These are phyloP conservation scores for Microcyclosporella mali DNA, from an alignment of 2,329 filamentous ascomycete species.

Conservation along the genomic window DNA sequence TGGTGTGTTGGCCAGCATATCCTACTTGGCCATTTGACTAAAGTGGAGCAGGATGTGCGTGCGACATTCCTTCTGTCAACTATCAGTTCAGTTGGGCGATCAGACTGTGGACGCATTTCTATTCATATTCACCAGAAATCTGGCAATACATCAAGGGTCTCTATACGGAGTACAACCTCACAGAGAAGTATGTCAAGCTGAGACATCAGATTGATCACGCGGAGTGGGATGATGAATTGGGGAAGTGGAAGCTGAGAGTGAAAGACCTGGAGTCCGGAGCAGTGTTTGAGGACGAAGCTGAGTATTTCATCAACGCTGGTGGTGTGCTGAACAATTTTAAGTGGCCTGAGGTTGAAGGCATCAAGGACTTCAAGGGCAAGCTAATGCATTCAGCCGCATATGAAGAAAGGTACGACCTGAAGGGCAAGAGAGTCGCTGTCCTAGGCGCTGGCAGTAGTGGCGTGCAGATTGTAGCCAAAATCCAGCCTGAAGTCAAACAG, in stretches of 20 bases:
- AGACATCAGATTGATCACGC: constrained; percentile 41
- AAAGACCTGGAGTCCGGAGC: constrained; percentile 31
- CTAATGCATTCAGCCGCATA: constrained; percentile 41
- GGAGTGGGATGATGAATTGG: constrained; percentile 39
- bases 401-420: constrained; percentile 36
- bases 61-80: constrained; percentile 44
- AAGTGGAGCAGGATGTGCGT: constrained; percentile 30
- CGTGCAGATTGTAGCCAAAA: constrained; percentile 40
- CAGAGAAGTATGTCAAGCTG: constrained; percentile 43
- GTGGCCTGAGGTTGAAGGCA: constrained; percentile 39
- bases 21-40: too few species aligned
- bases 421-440: constrained; percentile 38
- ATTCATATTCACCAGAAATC: constrained; percentile 45
- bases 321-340: constrained; percentile 42
- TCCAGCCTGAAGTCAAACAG: constrained; percentile 34
- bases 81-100: constrained; percentile 50
- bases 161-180: constrained; percentile 40
- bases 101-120: constrained; percentile 45
- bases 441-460: constrained; percentile 38
- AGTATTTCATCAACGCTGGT: constrained; percentile 41
- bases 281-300: constrained; percentile 29
- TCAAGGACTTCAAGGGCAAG: constrained; percentile 39
- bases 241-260: constrained; percentile 36
- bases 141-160: constrained; percentile 45
- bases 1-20: not conserved